Conservation (phyloP, 306 rosid genomes). For the Hippophae tibetana region DNA sequence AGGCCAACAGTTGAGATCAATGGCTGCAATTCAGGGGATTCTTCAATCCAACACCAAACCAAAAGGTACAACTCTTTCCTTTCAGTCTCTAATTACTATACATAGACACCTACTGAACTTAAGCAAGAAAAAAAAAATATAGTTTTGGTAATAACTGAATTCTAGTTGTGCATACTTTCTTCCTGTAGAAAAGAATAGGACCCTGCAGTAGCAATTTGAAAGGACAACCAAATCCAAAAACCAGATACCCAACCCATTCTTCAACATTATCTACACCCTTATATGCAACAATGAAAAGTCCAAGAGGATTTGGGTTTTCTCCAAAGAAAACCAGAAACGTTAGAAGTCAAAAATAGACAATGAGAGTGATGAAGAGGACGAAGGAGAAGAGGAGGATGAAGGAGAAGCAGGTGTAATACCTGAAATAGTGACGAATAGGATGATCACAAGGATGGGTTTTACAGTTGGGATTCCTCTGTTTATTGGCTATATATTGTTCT, state of each 20-base stretch:
- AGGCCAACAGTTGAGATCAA: constrained; percentile 12
- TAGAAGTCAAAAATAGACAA: constrained; percentile 1
- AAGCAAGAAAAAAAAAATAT: neutral
- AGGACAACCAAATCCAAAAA: constrained; percentile 18
- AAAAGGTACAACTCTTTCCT: constrained; percentile 27
- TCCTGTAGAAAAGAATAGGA: constrained; percentile 12
- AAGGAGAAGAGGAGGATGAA: constrained; percentile 29
- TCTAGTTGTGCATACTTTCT: constrained; percentile 22
- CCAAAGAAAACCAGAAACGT: constrained; percentile 34
- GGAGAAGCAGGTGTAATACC: constrained; percentile 59
- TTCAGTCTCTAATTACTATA: neutral
- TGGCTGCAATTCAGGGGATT: constrained; percentile 29
- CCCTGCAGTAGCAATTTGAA: constrained; percentile 11
- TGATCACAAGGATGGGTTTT: constrained; percentile 71
- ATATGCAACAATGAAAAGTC: constrained; percentile 45
- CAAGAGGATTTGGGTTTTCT: constrained; percentile 68
- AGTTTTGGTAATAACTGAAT: constrained; percentile 5
- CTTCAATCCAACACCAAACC: constrained; percentile 19
- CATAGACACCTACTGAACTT: too few species aligned
- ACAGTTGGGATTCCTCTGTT: constrained; percentile 69
- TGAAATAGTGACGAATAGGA: constrained; percentile 82
- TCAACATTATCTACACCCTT: constrained; percentile 19
- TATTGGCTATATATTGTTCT: constrained; percentile 48
- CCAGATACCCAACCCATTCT: constrained; percentile 13
- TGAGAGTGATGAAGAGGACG: constrained; percentile 13